phyloP scores from a whole-genome alignment of 495 filamentous ascomycete species.

The Penicillium antarcticum region DNA sequence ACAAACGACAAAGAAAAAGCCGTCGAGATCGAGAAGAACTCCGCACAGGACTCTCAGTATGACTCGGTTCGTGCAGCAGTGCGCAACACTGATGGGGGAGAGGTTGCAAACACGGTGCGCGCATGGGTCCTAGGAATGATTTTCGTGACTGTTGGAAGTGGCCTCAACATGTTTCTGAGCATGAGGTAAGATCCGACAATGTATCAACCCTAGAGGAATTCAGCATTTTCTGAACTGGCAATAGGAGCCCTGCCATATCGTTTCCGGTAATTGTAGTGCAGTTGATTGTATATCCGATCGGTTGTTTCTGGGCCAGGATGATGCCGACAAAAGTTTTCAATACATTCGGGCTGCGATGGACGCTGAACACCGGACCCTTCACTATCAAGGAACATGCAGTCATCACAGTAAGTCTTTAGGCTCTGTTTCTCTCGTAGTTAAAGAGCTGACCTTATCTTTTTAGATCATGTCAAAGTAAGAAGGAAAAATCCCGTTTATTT shows the following conservation, averaged over 20 bases:
- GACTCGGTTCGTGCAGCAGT: constrained; percentile 21
- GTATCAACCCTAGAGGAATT: not conserved
- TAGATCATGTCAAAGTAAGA: constrained; percentile 24
- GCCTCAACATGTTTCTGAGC: constrained; percentile 22
- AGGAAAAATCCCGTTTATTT: constrained; percentile 10
- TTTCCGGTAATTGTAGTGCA: constrained; percentile 59
- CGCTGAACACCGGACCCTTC: constrained; percentile 62
- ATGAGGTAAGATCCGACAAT: constrained; percentile 12
- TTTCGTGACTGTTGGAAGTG: constrained; percentile 17
- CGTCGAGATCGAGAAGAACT: constrained; percentile 10
- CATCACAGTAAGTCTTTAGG: constrained; percentile 54
- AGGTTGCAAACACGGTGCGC: constrained; percentile 17
- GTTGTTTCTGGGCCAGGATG: constrained; percentile 44
- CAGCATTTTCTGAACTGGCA: not conserved
- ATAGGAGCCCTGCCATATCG: constrained; percentile 42
- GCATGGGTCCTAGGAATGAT: constrained; percentile 18
- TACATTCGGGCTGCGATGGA: constrained; percentile 52
- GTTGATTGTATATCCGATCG: constrained; percentile 61
- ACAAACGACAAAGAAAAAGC: constrained; percentile 17
- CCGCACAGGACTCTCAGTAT: constrained; percentile 18
- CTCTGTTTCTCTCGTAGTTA: not conserved
- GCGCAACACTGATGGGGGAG: constrained; percentile 15
- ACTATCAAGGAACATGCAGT: constrained; percentile 69
- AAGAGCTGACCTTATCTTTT: not conserved
- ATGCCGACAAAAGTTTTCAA: constrained; percentile 47